These are phyloP conservation scores for Emericellopsis terricola DNA, from an alignment of 495 filamentous ascomycete genomes.

Conservation along the genomic window DNA sequence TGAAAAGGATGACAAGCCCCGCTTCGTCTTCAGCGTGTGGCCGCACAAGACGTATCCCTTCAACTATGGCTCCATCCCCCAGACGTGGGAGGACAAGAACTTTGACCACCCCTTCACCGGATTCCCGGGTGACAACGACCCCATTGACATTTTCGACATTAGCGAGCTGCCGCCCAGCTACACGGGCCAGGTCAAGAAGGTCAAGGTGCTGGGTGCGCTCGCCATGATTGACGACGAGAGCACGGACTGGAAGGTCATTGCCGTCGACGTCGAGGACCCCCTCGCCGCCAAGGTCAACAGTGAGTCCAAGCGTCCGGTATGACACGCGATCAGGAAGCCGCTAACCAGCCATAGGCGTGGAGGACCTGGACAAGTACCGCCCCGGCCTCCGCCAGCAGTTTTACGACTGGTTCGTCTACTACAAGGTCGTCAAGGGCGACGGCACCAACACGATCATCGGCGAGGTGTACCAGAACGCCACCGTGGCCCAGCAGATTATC, in stretches of 20 bases:
- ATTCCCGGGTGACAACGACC: constrained; percentile 4
- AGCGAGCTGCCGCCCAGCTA: constrained; percentile 2
- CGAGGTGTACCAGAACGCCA: not conserved
- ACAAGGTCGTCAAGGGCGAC: constrained; percentile 1
- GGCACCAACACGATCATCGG: not conserved
- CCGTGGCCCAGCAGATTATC: constrained; percentile 5
- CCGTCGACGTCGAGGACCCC: constrained; percentile 11
- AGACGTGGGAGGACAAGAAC: constrained; percentile 4
- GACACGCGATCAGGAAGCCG: no score
- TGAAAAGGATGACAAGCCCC: constrained; percentile 1
- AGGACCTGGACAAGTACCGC: constrained; percentile 9
- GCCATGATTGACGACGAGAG: constrained; percentile 14
- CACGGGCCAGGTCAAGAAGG: constrained; percentile 1
- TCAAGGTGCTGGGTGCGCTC: constrained; percentile 14
- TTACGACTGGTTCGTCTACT: constrained; percentile 12
- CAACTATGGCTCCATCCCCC: constrained; percentile 4
- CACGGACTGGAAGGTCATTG: constrained; percentile 19
- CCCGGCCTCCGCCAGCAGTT: constrained; percentile 10
- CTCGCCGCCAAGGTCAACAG: constrained; percentile 8
- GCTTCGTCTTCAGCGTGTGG: constrained; percentile 3
- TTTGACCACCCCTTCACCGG: constrained; percentile 3
- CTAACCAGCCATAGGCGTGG: constrained; percentile 2
- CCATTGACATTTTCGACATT: constrained; percentile 4
- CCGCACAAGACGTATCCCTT: constrained; percentile 4
- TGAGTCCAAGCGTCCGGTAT: not conserved